These are phyloP conservation scores for Sporothrix pseudoabietina DNA, from an alignment of 2,329 filamentous ascomycete species.

Conservation along the genomic window DNA sequence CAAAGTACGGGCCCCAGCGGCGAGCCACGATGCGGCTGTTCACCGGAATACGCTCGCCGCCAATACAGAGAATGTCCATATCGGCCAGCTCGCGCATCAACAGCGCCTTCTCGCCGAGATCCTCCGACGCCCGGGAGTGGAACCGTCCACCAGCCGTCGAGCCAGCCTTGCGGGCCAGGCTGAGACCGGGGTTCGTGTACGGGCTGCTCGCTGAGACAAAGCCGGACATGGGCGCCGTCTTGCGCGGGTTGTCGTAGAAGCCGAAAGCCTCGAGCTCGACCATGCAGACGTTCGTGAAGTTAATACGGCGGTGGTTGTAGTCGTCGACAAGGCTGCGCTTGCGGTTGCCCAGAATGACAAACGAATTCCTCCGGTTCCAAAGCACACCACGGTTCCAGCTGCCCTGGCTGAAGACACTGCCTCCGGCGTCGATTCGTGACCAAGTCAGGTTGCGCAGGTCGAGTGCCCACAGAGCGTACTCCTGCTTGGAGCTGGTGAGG, in stretches of 20 bases:
- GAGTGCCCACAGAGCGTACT: constrained; percentile 95
- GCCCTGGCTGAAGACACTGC: constrained; percentile 90
- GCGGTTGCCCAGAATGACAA: constrained; percentile 91
- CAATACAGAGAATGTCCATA: constrained; percentile 94
- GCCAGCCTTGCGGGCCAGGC: constrained; percentile 60
- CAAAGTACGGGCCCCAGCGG: constrained; percentile 95
- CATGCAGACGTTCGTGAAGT: constrained; percentile 95
- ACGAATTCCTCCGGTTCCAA: constrained; percentile 91
- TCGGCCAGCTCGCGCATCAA: constrained; percentile 83
- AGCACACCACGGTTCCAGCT: constrained; percentile 96
- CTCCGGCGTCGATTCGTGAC: constrained; percentile 94
- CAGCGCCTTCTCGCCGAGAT: constrained; percentile 80
- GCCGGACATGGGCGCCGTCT: constrained; percentile 73
- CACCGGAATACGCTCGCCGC: constrained; percentile 87
- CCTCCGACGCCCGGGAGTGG: constrained; percentile 76
- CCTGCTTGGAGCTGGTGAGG: constrained; percentile 94
- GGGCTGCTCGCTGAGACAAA: constrained; percentile 82
- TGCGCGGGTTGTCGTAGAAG: constrained; percentile 91
- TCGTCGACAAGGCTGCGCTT: constrained; percentile 94
- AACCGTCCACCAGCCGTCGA: constrained; percentile 74
- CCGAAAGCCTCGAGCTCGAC: constrained; percentile 97
- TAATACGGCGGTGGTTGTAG: constrained; percentile 96
- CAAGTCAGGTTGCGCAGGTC: constrained; percentile 86
- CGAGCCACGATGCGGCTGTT: constrained; percentile 87
- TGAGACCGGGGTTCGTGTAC: constrained; percentile 60